phyloP scores from a whole-genome alignment of 2,329 filamentous ascomycete genomes.

The Cytospora paraplurivora region DNA sequence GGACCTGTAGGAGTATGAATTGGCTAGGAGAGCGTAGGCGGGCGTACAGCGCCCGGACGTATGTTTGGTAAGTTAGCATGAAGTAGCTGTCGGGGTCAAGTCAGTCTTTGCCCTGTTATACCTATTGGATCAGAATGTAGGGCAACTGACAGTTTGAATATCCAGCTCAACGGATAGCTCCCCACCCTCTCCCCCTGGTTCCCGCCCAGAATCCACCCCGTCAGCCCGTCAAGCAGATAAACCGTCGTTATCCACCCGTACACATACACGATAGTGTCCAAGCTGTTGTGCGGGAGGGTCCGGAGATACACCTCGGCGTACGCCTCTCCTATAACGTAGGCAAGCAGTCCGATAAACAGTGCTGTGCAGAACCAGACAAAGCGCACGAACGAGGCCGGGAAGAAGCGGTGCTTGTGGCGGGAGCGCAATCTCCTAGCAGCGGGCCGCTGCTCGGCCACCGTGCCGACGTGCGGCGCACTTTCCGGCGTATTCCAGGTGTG shows the following conservation, averaged over 20 bases:
- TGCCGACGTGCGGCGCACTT: conserved; percentile 30
- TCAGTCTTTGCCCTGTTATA: conserved; percentile 17
- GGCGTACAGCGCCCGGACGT: conserved; percentile 69
- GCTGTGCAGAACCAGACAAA: conserved; percentile 72
- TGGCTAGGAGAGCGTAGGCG: conserved; percentile 66
- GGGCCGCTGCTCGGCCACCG: conserved; percentile 32
- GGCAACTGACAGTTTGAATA: conserved; percentile 64
- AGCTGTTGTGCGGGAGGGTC: conserved; percentile 65
- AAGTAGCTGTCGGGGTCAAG: conserved; percentile 54
- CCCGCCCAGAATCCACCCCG: conserved; percentile 67
- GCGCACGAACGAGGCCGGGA: conserved; percentile 67
- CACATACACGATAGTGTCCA: conserved; percentile 69
- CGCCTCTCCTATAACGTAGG: conserved; percentile 68
- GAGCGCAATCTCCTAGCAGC: conserved; percentile 39
- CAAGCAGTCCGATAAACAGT: conserved; percentile 62
- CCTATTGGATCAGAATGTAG: neutral
- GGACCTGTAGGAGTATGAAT: conserved; percentile 65
- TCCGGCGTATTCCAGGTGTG: conserved; percentile 42
- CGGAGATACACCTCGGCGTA: conserved; percentile 70
- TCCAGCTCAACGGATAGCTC: conserved; percentile 70
- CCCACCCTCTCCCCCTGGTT: conserved; percentile 67
- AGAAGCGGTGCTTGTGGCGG: conserved; percentile 55
- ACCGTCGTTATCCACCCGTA: conserved; percentile 71
- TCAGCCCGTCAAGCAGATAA: conserved; percentile 64
- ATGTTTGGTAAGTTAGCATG: conserved; percentile 71